A percentile compares a stretch with the other conserved stretches of the same genome.
phyloP scores from a whole-genome alignment of 257 asterid species.

The Verbascum thapsus region DNA sequence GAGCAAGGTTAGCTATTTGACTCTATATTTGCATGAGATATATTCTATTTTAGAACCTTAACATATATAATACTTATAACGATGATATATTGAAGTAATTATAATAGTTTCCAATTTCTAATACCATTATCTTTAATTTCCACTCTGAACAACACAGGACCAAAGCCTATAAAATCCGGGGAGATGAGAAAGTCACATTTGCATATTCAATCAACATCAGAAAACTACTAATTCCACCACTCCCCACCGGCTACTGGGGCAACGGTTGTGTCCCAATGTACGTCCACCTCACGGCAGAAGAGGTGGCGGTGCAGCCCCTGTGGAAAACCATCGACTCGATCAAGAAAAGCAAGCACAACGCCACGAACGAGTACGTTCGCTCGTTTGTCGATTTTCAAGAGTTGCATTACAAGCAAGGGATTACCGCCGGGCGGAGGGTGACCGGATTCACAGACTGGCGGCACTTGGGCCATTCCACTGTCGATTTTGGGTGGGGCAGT shows the following conservation, averaged over 20 bases:
- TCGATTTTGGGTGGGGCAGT: slow-evolving; percentile 89
- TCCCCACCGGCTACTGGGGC: slow-evolving; percentile 84
- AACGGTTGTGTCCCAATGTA: slow-evolving; percentile 89
- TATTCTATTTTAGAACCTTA: too few species aligned
- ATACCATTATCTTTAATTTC: too few species aligned
- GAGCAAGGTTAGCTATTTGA: slow-evolving; percentile 55
- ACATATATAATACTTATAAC: too few species aligned
- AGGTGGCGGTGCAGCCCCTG: slow-evolving; percentile 55
- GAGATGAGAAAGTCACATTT: slow-evolving; percentile 62
- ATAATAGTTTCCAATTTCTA: too few species aligned
- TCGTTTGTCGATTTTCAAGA: slow-evolving; percentile 77
- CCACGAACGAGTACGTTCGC: slow-evolving; percentile 53
- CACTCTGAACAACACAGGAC: slow-evolving; percentile 46
- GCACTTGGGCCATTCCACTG: slow-evolving; percentile 87
- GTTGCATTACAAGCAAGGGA: slow-evolving; percentile 58
- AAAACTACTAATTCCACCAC: slow-evolving; percentile 52
- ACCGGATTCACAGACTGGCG: slow-evolving; percentile 94
- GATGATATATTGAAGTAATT: too few species aligned
- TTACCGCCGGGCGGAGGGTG: slow-evolving; percentile 60
- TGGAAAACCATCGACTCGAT: slow-evolving; percentile 57
- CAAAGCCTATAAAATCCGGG: slow-evolving; percentile 36
- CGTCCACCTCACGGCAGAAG: slow-evolving; percentile 56
- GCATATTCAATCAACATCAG: slow-evolving; percentile 70
- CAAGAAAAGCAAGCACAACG: slow-evolving; percentile 68
- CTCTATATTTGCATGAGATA: not conserved